Evolutionary conservation across 2,329 filamentous ascomycete genomes (phyloP).

Genomic region (Botryotinia calthae): DNA sequence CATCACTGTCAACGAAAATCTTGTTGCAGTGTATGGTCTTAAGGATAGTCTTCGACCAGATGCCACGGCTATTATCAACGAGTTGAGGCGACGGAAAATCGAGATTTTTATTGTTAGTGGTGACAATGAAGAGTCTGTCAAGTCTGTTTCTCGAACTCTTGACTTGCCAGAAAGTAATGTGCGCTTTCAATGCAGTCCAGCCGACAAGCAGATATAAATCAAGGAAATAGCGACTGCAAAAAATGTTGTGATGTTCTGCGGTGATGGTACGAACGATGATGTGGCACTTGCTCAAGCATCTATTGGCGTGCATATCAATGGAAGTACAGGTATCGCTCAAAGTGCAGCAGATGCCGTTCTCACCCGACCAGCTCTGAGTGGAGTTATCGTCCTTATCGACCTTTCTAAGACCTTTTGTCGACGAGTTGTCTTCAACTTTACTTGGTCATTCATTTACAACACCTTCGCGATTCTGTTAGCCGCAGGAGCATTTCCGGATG

Average conservation of each 20-base stretch:
- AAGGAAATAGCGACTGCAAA: slow-evolving; percentile 14
- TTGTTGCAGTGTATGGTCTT: too few species aligned
- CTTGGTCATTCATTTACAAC: too few species aligned
- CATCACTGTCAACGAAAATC: too few species aligned
- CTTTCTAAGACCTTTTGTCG: not conserved
- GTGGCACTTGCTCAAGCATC: slow-evolving; percentile 67
- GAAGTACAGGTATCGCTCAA: slow-evolving; percentile 61
- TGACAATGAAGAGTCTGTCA: slow-evolving; percentile 43
- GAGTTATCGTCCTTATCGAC: slow-evolving; percentile 55
- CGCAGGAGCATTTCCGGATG: too few species aligned
- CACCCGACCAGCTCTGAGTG: slow-evolving; percentile 53
- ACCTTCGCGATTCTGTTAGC: too few species aligned
- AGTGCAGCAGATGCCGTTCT: slow-evolving; percentile 69
- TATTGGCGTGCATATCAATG: slow-evolving; percentile 67
- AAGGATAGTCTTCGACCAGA: too few species aligned
- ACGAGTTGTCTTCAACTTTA: too few species aligned
- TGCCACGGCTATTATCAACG: too few species aligned
- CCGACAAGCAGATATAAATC: slow-evolving; percentile 31
- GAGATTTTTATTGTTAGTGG: slow-evolving; percentile 43
- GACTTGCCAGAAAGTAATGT: slow-evolving; percentile 34
- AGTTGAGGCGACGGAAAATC: too few species aligned
- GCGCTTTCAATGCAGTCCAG: slow-evolving; percentile 40
- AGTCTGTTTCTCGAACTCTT: slow-evolving; percentile 47
- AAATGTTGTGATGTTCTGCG: slow-evolving; percentile 61
- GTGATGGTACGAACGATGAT: slow-evolving; percentile 79